These are phyloP conservation scores for Diplodia corticola DNA, from an alignment of 2,329 filamentous ascomycete species.

Conservation along the genomic window DNA sequence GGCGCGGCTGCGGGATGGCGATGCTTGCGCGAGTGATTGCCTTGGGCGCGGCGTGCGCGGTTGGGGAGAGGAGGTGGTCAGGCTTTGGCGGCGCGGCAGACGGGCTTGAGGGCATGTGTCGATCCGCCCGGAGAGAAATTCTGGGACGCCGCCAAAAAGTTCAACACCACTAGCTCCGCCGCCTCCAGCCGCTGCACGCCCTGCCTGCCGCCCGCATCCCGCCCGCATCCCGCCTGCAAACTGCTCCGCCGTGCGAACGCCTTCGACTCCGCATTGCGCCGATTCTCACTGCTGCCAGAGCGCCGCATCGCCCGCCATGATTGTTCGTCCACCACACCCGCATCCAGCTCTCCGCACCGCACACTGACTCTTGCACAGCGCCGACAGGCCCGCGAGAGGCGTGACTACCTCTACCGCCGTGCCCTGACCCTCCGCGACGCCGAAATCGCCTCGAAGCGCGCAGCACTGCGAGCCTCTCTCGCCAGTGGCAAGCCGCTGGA, in stretches of 20 bases:
- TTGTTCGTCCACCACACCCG: constrained; percentile 5
- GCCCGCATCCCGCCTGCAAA: background rate
- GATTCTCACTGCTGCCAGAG: background rate
- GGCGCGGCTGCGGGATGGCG: background rate
- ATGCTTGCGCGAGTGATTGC: background rate
- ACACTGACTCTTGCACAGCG: constrained; percentile 38
- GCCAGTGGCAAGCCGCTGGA: constrained; percentile 87
- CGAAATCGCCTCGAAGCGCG: constrained; percentile 87
- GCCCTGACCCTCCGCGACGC: constrained; percentile 86
- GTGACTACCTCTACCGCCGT: constrained; percentile 88
- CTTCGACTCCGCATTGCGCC: background rate
- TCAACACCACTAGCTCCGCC: constrained; percentile 5
- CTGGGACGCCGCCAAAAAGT: constrained; percentile 17
- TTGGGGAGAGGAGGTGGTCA: background rate
- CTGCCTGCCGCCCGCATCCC: background rate
- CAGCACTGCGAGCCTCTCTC: constrained; percentile 80
- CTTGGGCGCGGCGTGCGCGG: background rate
- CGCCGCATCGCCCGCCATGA: constrained; percentile 5
- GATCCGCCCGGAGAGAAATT: constrained; percentile 13
- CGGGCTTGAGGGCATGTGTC: constrained; percentile 12
- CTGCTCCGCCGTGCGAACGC: background rate
- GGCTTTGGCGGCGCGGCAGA: constrained; percentile 2
- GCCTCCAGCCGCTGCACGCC: background rate
- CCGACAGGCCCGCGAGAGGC: constrained; percentile 74
- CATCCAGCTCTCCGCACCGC: background rate